Conservation (phyloP, 2,329 filamentous ascomycete species). For the Zalaria sp. region DNA sequence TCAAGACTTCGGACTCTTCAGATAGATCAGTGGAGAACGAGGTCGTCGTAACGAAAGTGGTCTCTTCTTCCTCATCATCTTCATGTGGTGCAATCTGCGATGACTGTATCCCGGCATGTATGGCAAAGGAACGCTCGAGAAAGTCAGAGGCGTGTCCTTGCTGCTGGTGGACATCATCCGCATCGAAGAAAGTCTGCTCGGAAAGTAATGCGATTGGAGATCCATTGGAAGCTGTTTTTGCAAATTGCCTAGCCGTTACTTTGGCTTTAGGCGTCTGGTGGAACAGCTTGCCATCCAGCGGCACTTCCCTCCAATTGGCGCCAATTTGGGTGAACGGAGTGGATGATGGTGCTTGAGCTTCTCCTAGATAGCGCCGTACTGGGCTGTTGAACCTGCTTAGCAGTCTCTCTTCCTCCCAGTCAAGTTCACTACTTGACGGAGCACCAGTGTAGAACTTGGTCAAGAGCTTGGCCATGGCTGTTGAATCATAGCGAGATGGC, state of each 20-base stretch:
- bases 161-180: no score
- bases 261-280: constrained; percentile 1
- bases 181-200: no score
- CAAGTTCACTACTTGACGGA: constrained; percentile 38
- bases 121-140: constrained; percentile 62
- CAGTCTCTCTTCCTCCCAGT: constrained; percentile 40
- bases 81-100: constrained; percentile 36
- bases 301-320: constrained; percentile 14
- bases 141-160: constrained; percentile 41
- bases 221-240: no score
- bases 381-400: constrained; percentile 31
- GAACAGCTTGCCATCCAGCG: constrained; percentile 3
- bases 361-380: constrained; percentile 25
- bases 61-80: constrained; percentile 15
- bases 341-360: constrained; percentile 1
- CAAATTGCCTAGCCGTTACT: neutral
- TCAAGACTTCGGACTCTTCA: constrained; percentile 6
- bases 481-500: no score
- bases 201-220: no score
- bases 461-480: neutral
- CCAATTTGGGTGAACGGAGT: constrained; percentile 7
- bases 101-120: constrained; percentile 52
- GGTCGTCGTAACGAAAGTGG: constrained; percentile 23
- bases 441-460: constrained; percentile 45
- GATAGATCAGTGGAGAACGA: constrained; percentile 18